Evolutionary conservation across 495 filamentous ascomycete genomes (phyloP).

Genomic region (Podospora australis): DNA sequence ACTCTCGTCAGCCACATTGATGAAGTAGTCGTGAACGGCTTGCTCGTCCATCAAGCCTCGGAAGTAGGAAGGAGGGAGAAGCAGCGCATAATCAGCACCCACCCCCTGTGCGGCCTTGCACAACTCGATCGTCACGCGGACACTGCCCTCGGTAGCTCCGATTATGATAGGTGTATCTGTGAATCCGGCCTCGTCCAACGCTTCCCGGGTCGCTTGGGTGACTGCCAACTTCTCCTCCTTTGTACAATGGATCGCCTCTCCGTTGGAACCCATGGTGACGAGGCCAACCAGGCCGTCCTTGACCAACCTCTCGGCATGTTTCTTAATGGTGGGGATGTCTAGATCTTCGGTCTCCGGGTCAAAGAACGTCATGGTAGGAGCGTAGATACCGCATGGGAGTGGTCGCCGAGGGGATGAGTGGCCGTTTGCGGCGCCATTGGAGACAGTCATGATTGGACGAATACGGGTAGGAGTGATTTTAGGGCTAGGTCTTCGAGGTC

Average conservation of each 20-base stretch:
- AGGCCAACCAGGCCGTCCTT: constrained; percentile 74
- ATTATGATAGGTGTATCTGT: constrained; percentile 70
- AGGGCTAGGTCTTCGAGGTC: too few species aligned
- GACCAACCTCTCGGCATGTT: constrained; percentile 74
- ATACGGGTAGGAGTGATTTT: too few species aligned
- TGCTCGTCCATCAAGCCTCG: constrained; percentile 71
- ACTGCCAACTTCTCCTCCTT: constrained; percentile 68
- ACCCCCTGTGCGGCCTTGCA: constrained; percentile 60
- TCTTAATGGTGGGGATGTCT: constrained; percentile 70
- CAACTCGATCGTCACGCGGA: constrained; percentile 68
- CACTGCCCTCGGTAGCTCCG: constrained; percentile 71
- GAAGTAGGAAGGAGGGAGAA: constrained; percentile 82
- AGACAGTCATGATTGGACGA: constrained; percentile 30
- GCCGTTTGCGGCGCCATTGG: constrained; percentile 32
- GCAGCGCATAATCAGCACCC: constrained; percentile 71
- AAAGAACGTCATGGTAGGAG: constrained; percentile 89
- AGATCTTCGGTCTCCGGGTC: constrained; percentile 74
- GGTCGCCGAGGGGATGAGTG: constrained; percentile 46
- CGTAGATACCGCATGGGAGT: constrained; percentile 79
- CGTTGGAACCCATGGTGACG: constrained; percentile 86
- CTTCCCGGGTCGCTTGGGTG: constrained; percentile 71
- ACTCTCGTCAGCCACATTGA: constrained; percentile 63
- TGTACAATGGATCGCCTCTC: constrained; percentile 78
- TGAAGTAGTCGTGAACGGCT: constrained; percentile 70
- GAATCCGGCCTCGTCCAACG: constrained; percentile 76